phyloP scores from a whole-genome alignment of 192 early-diverging fungal species.

The Podila verticillata region DNA sequence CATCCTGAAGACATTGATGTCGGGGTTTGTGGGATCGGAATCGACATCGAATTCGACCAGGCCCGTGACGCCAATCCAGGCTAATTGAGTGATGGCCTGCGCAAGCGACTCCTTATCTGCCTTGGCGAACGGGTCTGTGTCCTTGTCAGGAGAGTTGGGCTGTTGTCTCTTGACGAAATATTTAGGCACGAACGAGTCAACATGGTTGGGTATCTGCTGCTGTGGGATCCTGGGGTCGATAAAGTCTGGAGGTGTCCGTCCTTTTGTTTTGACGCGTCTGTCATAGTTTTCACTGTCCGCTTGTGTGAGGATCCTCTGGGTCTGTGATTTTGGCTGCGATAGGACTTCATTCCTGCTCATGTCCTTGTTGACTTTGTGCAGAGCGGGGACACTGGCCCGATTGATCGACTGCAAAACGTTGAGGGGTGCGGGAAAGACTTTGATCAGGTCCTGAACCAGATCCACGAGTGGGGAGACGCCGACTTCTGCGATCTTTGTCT shows the following conservation, averaged over 20 bases:
- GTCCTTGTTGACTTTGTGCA: neutral
- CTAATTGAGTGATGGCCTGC: conserved; percentile 27
- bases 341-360: no score
- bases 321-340: no score
- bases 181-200: neutral
- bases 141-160: no score
- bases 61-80: conserved; percentile 38
- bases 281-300: no score
- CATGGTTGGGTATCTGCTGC: neutral
- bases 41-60: conserved; percentile 61
- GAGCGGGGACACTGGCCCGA: neutral
- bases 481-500: conserved; percentile 43
- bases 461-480: conserved; percentile 52
- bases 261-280: no score
- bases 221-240: neutral
- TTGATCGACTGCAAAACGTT: conserved; percentile 22
- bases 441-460: conserved; percentile 45
- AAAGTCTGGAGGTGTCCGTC: no score
- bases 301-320: no score
- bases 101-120: conserved; percentile 38
- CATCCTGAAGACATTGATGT: conserved; percentile 58
- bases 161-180: neutral
- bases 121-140: neutral
- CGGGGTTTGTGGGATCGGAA: conserved; percentile 68
- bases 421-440: conserved; percentile 35